phyloP scores from a whole-genome alignment of 805 yeast species.

The Saccharomycopsis olivae region DNA sequence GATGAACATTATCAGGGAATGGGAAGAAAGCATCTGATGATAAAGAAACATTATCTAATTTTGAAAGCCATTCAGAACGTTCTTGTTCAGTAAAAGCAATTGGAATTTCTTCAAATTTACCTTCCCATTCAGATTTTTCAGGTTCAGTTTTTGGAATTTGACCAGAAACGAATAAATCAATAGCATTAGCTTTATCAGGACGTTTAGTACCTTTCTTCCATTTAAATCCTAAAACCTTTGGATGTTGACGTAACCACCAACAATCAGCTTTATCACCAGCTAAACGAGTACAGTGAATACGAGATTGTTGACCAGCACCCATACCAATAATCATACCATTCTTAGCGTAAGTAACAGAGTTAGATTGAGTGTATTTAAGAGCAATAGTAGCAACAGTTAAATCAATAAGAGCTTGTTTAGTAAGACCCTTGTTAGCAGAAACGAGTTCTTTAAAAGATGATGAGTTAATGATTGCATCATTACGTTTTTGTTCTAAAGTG shows the following conservation, averaged over 20 bases:
- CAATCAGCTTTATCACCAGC: conserved; percentile 99
- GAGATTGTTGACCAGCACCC: conserved; percentile 99
- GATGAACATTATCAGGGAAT: conserved; percentile 97
- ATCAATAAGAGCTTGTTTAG: conserved; percentile 89
- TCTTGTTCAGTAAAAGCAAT: conserved; percentile 72
- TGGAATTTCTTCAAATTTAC: conserved; percentile 80
- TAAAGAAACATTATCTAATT: conserved; percentile 78
- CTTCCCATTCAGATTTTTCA: conserved; percentile 84
- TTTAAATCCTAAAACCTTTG: conserved; percentile 80
- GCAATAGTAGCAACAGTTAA: conserved; percentile 96
- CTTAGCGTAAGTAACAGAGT: conserved; percentile 97
- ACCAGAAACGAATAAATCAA: conserved; percentile 83
- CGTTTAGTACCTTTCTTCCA: conserved; percentile 98
- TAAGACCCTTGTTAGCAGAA: conserved; percentile 72
- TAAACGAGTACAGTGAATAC: conserved; percentile 97
- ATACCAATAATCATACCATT: conserved; percentile 98
- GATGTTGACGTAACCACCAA: conserved; percentile 99
- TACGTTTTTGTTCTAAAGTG: conserved; percentile 91
- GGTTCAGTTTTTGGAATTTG: conserved; percentile 90
- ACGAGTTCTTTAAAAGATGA: conserved; percentile 87
- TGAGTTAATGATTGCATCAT: conserved; percentile 90
- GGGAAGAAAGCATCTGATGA: conserved; percentile 99
- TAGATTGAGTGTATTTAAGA: conserved; percentile 94
- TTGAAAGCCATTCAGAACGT: conserved; percentile 75
- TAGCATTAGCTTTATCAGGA: conserved; percentile 97